Evolutionary conservation across 345 rosid species (phyloP), one percentile per base, ranked within the genome.

Genomic region (Lagerstroemia speciosa): DNA sequence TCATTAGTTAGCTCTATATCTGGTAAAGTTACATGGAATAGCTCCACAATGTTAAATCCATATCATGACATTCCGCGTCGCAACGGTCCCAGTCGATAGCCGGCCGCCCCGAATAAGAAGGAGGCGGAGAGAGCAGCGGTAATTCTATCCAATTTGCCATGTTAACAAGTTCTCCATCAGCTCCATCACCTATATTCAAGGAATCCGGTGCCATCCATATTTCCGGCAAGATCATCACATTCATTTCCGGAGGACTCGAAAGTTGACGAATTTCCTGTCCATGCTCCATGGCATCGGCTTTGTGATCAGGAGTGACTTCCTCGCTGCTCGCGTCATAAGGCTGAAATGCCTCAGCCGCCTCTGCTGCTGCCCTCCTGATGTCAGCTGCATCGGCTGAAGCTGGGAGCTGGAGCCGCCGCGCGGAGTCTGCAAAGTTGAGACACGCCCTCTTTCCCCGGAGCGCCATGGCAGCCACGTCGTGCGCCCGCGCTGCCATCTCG

Each of bases 401-500:
- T 1, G 84, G 77, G n/a, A 48, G 72, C 3, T 81, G 84, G 69
- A 82, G 50, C 34, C 70, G 43, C 69, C 69, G 65, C 12, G 76
- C 77, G 5, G 77, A 58, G 67, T 78, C 77, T 0, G 84, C 85
- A 40, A 85, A 85, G 67, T 85, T 83, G 12, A 85, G 70, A 2
- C 80, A 69, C 33, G 78, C 85, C 3, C 75, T 50, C 29, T 68
- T 78, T 22, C 86, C 84, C 48, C 83, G 69, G 24, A 85, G 76
- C 3, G 87, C 83, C 69, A 74, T 60, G 8, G 81, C 85, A 0
- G 84, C 87, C 8, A 74, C 83, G 38, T 83, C 89, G 38, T 85
- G 77, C 16, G 87, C 87, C 67, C 76, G 78, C 1, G 87, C 89
- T 0, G 85, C 85, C 74, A 75, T 78, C 31, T 76, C 77, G 0